Conservation (phyloP, 352 stramenopile species). For the Nothophytophthora sp. region DNA sequence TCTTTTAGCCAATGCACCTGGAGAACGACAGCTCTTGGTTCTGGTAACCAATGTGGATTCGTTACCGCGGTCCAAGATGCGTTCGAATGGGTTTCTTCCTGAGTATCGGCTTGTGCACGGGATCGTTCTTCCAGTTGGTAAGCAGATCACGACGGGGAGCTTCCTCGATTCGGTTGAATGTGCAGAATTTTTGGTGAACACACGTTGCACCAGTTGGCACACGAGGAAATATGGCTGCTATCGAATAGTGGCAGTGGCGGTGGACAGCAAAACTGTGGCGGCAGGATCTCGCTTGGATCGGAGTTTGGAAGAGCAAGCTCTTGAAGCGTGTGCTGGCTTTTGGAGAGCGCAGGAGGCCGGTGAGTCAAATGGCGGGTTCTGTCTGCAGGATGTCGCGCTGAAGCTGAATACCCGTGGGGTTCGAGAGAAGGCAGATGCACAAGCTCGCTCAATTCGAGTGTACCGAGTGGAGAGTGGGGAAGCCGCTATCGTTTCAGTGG, state of each 20-base stretch:
- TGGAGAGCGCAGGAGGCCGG: neutral
- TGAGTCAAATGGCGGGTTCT: neutral
- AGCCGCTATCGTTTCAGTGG: constrained; percentile 10
- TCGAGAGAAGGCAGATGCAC: neutral
- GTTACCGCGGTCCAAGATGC: constrained; percentile 13
- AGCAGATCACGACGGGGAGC: neutral
- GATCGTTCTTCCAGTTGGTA: constrained; percentile 23
- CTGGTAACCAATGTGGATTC: constrained; percentile 37
- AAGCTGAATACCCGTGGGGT: neutral
- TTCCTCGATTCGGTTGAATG: constrained; percentile 17
- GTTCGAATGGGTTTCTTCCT: constrained; percentile 4
- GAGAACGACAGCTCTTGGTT: constrained; percentile 11
- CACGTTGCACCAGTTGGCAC: constrained; percentile 27
- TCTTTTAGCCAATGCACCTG: neutral
- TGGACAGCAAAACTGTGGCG: constrained; percentile 2
- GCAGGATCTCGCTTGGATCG: neutral
- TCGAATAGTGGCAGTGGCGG: constrained; percentile 17
- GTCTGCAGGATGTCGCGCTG: constrained; percentile 4
- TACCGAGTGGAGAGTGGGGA: constrained; percentile 18
- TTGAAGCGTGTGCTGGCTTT: constrained; percentile 14
- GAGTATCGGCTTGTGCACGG: constrained; percentile 43
- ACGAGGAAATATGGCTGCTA: constrained; percentile 38
- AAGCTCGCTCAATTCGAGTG: constrained; percentile 9
- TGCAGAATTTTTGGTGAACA: constrained; percentile 33
- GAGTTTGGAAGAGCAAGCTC: constrained; percentile 12